Evolutionary conservation across 495 filamentous ascomycete genomes (phyloP), one percentile per base, ranked within the genome.

Genomic region (Lophium mytilinum): DNA sequence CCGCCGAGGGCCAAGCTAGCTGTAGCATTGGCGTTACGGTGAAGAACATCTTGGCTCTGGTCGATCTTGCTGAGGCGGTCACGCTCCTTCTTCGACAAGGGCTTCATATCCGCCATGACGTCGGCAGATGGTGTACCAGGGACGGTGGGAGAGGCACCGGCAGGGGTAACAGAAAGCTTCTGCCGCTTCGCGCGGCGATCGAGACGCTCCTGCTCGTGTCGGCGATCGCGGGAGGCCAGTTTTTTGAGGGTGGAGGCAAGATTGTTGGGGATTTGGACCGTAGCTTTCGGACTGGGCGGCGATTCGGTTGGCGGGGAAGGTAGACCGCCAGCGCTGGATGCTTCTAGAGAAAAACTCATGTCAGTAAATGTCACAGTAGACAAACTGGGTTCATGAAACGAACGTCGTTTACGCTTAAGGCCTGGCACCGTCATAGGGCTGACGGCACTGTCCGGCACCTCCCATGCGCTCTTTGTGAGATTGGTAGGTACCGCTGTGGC

Each of bases 1-100:
- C 61, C 63, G 9, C 69, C 69, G n/a, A 71, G 50, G n/a, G 65
- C 57, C 55, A 68, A 64, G 19, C 37, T 62, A 15, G 69, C 69
- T n/a, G 70, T 70, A 46, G 60, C 52, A 50, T 72, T 72, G 24
- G 71, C 69, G 10, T 62, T 64, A 11, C 47, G 52, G 37, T 69
- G 66, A 14, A 63, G 52, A 9, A 61, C 64, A 17, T 68, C 67
- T 17, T 66, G 61, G 4, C 61, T 66, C 47, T 80, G 77, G 18
- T 72, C 67, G 48, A 75, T 60, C 58, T 81, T 83, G 61, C 67
- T 77, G 21, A 74, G 69, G 57, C 80, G 79, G 57, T 80, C 81
- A 21, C 72, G 73, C 33, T 81, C 68, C 18, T 80, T 78, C 61
- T 83, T 84, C 51, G 76, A 78, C 46, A 71, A 58, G 24, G 24